These are phyloP conservation scores for Penicillium sp. DNA, from an alignment of 2,329 filamentous ascomycete species.

Conservation along the genomic window DNA sequence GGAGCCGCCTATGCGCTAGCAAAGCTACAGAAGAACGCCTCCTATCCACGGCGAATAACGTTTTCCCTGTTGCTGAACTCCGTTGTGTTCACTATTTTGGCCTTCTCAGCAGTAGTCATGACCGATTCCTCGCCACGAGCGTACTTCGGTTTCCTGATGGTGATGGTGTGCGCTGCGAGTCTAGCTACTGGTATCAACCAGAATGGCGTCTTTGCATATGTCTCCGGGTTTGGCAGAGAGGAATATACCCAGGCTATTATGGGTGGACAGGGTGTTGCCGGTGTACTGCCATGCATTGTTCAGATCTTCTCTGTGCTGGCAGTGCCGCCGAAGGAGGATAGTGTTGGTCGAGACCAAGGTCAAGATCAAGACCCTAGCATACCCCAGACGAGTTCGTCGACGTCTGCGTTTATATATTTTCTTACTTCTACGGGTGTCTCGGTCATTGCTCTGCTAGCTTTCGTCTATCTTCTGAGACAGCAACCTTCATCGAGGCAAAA, in stretches of 20 bases:
- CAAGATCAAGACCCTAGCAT: conserved; percentile 27
- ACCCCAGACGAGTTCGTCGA: conserved; percentile 53
- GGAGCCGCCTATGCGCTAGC: conserved; percentile 71
- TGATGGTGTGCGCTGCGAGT: conserved; percentile 76
- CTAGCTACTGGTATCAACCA: conserved; percentile 81
- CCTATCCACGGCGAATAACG: conserved; percentile 84
- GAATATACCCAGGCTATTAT: conserved; percentile 97
- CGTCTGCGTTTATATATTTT: conserved; percentile 86
- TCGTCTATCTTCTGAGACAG: conserved; percentile 67
- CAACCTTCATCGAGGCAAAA: conserved; percentile 14
- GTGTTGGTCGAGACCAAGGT: conserved; percentile 23
- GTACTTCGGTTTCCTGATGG: conserved; percentile 79
- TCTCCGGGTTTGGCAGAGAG: conserved; percentile 74
- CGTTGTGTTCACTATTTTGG: conserved; percentile 71
- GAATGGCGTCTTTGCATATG: conserved; percentile 92
- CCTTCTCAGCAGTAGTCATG: conserved; percentile 72
- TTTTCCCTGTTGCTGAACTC: conserved; percentile 73
- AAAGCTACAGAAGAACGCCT: conserved; percentile 75
- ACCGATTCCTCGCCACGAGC: conserved; percentile 57
- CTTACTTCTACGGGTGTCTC: conserved; percentile 80
- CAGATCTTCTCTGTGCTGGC: conserved; percentile 81
- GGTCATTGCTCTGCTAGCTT: conserved; percentile 65
- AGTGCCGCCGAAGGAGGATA: conserved; percentile 49
- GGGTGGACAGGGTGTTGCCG: conserved; percentile 88
- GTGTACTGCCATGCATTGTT: conserved; percentile 81